phyloP scores from a whole-genome alignment of 2,329 filamentous ascomycete species.

The Aspergillus sp. region DNA sequence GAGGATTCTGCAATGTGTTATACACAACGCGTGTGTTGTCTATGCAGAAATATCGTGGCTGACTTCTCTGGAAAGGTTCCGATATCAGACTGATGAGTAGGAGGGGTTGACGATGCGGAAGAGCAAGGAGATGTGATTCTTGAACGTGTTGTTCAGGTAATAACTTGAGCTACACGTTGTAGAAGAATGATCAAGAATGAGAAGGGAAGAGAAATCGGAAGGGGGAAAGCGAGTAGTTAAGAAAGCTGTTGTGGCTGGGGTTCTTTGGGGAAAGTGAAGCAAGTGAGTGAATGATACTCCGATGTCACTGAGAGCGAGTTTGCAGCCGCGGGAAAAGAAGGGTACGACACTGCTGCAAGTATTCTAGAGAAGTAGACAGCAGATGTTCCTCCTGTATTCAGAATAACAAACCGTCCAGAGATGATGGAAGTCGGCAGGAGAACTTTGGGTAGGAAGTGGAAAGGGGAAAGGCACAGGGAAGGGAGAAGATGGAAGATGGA shows the following conservation, averaged over 20 bases:
- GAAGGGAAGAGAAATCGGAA: neutral
- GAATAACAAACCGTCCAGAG: neutral
- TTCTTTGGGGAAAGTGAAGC: neutral
- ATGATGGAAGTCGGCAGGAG: neutral
- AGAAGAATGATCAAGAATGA: neutral
- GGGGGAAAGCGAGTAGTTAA: neutral
- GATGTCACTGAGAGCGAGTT: neutral
- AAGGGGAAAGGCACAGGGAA: conserved; percentile 1
- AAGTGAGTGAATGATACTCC: conserved; percentile 1
- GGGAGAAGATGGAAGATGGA: conserved; percentile 6
- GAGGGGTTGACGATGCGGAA: neutral
- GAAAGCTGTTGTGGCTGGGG: neutral
- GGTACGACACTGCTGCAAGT: neutral
- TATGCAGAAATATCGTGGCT: neutral
- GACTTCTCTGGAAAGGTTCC: neutral
- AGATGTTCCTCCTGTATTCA: neutral
- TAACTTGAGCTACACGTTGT: neutral
- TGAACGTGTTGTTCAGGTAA: neutral
- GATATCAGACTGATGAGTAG: neutral
- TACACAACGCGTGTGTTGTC: neutral
- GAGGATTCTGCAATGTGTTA: neutral
- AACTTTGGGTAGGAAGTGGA: conserved; percentile 1
- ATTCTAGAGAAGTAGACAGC: neutral
- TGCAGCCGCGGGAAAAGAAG: neutral
- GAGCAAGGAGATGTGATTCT: neutral